phyloP scores from a whole-genome alignment of 441 rosid species.

The Flueggea neowawraea region DNA sequence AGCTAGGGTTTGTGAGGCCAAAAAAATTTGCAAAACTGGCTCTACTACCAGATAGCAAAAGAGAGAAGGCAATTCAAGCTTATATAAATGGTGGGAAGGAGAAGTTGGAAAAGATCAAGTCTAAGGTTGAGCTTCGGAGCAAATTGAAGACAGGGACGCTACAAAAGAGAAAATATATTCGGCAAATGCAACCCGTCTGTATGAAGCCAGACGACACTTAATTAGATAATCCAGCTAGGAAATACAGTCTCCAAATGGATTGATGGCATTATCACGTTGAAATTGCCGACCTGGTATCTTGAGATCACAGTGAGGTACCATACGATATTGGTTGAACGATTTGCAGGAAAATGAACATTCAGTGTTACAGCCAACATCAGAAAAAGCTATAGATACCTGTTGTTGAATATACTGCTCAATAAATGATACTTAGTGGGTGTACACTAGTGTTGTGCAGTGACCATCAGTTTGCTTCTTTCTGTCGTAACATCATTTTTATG shows the following conservation, averaged over 20 bases:
- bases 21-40: constrained; percentile 88
- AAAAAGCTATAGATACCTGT: too few species aligned
- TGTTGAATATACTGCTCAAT: too few species aligned
- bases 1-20: constrained; percentile 77
- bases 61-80: constrained; percentile 68
- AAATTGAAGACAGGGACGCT: constrained; percentile 13
- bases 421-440: too few species aligned
- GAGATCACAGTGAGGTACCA: too few species aligned
- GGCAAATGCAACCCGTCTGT: constrained; percentile 9
- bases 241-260: constrained; percentile 4
- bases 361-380: too few species aligned
- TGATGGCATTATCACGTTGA: neutral
- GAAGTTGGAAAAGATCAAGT: constrained; percentile 58
- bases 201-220: constrained; percentile 10
- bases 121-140: constrained; percentile 21
- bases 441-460: too few species aligned
- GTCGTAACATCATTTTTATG: too few species aligned
- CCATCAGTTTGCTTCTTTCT: too few species aligned
- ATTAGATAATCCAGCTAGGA: constrained; percentile 9
- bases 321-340: too few species aligned
- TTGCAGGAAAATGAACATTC: too few species aligned
- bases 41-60: constrained; percentile 62
- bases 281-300: too few species aligned
- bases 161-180: constrained; percentile 25
- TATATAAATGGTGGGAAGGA: constrained; percentile 70